These are phyloP conservation scores for Geotrichum macrosporum DNA, from an alignment of 1,139 yeast species.

Conservation along the genomic window DNA sequence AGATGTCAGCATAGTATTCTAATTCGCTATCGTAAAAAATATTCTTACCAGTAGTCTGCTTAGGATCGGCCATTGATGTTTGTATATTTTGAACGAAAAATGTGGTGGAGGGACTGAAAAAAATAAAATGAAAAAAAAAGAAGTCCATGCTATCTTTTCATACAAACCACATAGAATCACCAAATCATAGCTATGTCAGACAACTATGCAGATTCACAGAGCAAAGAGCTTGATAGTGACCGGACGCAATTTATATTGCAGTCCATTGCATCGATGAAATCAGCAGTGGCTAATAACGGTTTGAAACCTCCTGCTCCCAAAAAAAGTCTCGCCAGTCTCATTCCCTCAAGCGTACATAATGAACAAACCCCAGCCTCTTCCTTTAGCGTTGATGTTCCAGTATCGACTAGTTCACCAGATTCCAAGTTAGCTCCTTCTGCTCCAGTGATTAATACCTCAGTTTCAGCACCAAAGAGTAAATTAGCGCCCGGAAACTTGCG, in stretches of 20 bases:
- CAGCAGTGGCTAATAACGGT: slow-evolving; percentile 4
- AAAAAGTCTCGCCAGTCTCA: not conserved
- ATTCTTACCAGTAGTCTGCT: slow-evolving; percentile 15
- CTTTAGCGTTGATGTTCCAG: no score
- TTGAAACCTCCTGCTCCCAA: not conserved
- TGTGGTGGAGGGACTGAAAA: slow-evolving; percentile 4
- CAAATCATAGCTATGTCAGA: not conserved
- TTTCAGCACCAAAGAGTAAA: no score
- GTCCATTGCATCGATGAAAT: slow-evolving; percentile 11
- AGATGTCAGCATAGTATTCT: not conserved
- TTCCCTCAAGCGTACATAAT: not conserved
- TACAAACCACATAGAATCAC: not conserved
- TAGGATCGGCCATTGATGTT: slow-evolving; percentile 13
- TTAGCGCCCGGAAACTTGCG: slow-evolving; percentile 9
- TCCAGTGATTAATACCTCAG: no score
- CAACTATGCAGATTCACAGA: not conserved
- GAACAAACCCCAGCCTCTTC: no score
- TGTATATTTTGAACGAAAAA: not conserved
- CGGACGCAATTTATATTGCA: slow-evolving; percentile 7
- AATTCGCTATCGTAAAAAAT: not conserved
- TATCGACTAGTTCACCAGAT: no score
- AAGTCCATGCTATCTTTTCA: no score
- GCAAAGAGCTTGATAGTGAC: slow-evolving; percentile 4
- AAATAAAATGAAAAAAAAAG: not conserved
- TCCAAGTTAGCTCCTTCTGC: no score